These are phyloP conservation scores for Solanum sparsipilum DNA, from an alignment of 257 asterid genomes.

Conservation along the genomic window DNA sequence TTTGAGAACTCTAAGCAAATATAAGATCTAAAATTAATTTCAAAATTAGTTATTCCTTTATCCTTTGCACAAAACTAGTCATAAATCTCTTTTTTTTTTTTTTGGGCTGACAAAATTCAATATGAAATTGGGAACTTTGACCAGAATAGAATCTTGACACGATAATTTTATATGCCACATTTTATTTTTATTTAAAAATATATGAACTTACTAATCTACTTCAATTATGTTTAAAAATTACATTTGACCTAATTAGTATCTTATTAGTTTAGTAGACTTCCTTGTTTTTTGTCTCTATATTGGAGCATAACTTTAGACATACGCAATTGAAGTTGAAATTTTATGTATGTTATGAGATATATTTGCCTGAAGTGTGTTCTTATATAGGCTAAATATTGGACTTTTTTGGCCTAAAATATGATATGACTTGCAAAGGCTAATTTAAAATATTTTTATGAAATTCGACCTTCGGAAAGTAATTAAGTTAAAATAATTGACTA, in stretches of 20 bases:
- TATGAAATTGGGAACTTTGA: not conserved
- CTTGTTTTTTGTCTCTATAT: not conserved
- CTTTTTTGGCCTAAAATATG: not conserved
- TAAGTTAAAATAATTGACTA: not conserved
- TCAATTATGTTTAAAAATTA: not conserved
- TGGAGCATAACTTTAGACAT: not conserved
- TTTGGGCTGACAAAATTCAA: not conserved
- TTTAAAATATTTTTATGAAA: not conserved
- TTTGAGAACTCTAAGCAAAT: not conserved
- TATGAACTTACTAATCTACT: not conserved
- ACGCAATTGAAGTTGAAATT: not conserved
- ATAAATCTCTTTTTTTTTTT: not conserved
- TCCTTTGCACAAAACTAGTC: too few relatives aligned
- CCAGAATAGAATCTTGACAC: too few relatives aligned
- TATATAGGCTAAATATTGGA: not conserved
- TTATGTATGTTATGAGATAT: fast-evolving
- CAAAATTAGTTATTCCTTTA: not conserved
- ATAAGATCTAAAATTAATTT: not conserved
- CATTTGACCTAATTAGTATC: not conserved
- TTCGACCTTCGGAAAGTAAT: not conserved
- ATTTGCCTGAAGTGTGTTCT: not conserved
- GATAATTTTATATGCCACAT: not conserved
- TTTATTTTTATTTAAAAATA: not conserved
- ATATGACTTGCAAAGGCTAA: not conserved
- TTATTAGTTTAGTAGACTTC: not conserved